Base-by-base conservation (phyloP, 2,329 filamentous ascomycete genomes). In the Chaetoscypha palmicola region DNA sequence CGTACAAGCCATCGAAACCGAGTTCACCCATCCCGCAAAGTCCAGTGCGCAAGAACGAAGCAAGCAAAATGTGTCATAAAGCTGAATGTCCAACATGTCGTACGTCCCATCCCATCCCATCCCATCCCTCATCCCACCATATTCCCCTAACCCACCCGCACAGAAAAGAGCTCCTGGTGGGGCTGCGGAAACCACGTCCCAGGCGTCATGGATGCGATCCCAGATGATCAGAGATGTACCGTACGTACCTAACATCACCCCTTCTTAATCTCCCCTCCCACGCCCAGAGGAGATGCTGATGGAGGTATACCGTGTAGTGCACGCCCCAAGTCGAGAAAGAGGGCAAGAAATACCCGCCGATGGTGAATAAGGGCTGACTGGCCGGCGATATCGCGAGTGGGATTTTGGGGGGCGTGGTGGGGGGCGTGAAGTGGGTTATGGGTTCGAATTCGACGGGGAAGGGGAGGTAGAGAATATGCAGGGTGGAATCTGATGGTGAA, bases 111-210 rank as follows among this genome's bases (percentile, higher is more conserved):
- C n/a, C n/a, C n/a, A n/a, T n/a, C n/a, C 31, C 19, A 35, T 10
- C 19, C 20, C 3, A 35, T 39, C 34, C 7, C 5, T 19, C 20
- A 32, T n/a, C 22, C 36, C 23, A 14, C 40, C 19, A 34, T 9
- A 9, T 17, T n/a, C 7, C 20, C 16, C 23, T 28, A 46, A 49
- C 30, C 42, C 41, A 14, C 38, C 28, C 31, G 2, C 8, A 43
- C 46, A 71, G 72, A 69, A 38, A 75, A 75, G 49, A 52, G 63
- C 24, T 71, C 72, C 11, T 77, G 74, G 74, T 68, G 64, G 60
- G 73, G 72, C 43, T 76, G 73, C 57, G 71, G 71, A 38, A 61
- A 60, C 43, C 70, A 77, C 60, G 60, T 76, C 41, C 62, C 72
- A 2, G 53, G 59, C 2, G 74, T 80, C 41, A 73, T 81, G 68